Percentiles rank a stretch among this genome's conserved stretches.
These are phyloP conservation scores for Spirogloea muscicola DNA, from an alignment of 139 green algal species.

Conservation along the genomic window DNA sequence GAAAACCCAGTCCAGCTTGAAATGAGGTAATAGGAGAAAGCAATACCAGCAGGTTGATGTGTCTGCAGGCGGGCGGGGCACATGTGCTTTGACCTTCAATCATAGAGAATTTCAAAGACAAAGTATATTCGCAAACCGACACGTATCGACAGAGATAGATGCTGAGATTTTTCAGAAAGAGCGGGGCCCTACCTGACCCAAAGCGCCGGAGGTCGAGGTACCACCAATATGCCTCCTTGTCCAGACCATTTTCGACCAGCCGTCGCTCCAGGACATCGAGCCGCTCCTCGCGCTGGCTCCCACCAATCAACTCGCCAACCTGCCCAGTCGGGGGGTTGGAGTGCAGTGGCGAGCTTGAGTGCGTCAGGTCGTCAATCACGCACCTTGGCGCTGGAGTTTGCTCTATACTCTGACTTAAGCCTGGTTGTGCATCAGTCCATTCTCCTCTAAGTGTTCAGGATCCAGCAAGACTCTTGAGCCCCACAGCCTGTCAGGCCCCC, in stretches of 20 bases:
- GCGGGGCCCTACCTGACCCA: slow-evolving; percentile 56
- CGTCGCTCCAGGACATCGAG: slow-evolving; percentile 59
- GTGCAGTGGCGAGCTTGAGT: too few relatives aligned
- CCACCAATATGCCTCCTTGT: slow-evolving; percentile 71
- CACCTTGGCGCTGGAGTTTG: too few relatives aligned
- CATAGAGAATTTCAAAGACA: background rate
- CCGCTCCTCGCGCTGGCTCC: slow-evolving; percentile 70
- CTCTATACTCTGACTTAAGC: too few relatives aligned
- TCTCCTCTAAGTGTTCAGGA: too few relatives aligned
- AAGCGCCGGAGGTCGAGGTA: slow-evolving; percentile 96
- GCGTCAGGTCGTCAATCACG: too few relatives aligned
- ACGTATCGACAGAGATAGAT: background rate
- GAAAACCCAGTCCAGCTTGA: background rate
- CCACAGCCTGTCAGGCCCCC: too few relatives aligned
- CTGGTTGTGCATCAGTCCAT: too few relatives aligned
- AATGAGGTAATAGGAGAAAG: background rate
- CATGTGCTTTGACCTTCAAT: background rate
- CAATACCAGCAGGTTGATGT: background rate
- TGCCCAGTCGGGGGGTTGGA: too few relatives aligned
- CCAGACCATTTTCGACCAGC: slow-evolving; percentile 52
- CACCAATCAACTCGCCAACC: slow-evolving; percentile 73
- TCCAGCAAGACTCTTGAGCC: too few relatives aligned
- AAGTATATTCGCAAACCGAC: background rate
- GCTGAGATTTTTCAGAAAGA: background rate
- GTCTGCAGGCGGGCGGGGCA: background rate